A percentile compares a stretch with the other conserved stretches of the same genome.
phyloP scores from a whole-genome alignment of 495 filamentous ascomycete genomes.

The Trichocladium antarcticum region DNA sequence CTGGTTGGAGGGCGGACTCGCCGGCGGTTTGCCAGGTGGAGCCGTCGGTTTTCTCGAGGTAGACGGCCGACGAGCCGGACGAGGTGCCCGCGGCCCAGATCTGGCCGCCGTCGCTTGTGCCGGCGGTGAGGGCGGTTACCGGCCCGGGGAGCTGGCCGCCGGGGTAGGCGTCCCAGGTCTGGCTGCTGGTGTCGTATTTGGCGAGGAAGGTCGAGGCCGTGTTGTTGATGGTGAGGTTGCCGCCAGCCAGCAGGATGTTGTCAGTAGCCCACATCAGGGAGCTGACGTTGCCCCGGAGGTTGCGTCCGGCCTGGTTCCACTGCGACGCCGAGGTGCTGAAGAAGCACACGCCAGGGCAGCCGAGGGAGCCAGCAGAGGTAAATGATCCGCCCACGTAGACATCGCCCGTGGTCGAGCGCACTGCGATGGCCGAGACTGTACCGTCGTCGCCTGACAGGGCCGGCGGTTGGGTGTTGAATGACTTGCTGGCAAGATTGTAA shows the following conservation, averaged over 20 bases:
- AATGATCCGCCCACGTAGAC: slow-evolving; percentile 85
- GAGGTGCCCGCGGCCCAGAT: slow-evolving; percentile 71
- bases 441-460: slow-evolving; percentile 55
- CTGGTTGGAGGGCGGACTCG: slow-evolving; percentile 43
- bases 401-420: slow-evolving; percentile 52
- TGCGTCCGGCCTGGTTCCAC: slow-evolving; percentile 67
- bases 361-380: slow-evolving; percentile 65
- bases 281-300: slow-evolving; percentile 55
- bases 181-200: slow-evolving; percentile 54
- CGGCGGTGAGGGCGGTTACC: slow-evolving; percentile 64
- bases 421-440: slow-evolving; percentile 61
- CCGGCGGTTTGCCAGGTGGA: slow-evolving; percentile 42
- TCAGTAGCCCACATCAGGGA: slow-evolving; percentile 63
- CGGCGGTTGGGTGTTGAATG: slow-evolving; percentile 58
- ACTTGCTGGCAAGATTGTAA: slow-evolving; percentile 57
- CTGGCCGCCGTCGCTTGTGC: slow-evolving; percentile 49
- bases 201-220: slow-evolving; percentile 53
- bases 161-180: slow-evolving; percentile 54
- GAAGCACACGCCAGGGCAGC: slow-evolving; percentile 70
- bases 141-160: slow-evolving; percentile 63
- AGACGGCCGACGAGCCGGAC: slow-evolving; percentile 52
- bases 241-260: slow-evolving; percentile 60
- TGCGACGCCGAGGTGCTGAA: slow-evolving; percentile 54
- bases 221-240: slow-evolving; percentile 57
- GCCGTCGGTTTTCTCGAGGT: slow-evolving; percentile 66